These are phyloP conservation scores for Davidsoniella australis DNA, from an alignment of 2,329 filamentous ascomycete genomes.

Conservation along the genomic window DNA sequence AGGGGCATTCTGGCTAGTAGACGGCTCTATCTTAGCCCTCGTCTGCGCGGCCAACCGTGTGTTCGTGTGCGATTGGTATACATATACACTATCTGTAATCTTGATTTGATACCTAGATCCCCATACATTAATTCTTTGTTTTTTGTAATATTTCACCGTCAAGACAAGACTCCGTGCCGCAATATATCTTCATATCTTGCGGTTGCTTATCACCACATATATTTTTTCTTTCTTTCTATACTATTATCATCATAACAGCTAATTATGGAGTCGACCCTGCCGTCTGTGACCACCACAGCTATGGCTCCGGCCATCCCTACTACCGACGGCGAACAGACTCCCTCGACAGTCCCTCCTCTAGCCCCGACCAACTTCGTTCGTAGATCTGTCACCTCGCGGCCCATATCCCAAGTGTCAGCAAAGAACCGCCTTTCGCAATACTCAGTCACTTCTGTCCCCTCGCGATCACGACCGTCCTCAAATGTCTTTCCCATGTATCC, in stretches of 20 bases:
- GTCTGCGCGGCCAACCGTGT: too few relatives aligned
- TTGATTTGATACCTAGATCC: too few relatives aligned
- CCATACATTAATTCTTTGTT: too few relatives aligned
- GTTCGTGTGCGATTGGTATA: too few relatives aligned
- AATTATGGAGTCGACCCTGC: too few relatives aligned
- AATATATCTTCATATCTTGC: neutral
- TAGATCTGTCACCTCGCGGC: conserved; percentile 43
- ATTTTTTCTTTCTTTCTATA: neutral
- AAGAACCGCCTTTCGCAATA: conserved; percentile 74
- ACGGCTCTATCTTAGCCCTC: too few relatives aligned
- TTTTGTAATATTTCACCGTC: too few relatives aligned
- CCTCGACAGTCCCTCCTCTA: conserved; percentile 37
- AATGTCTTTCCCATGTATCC: conserved; percentile 68
- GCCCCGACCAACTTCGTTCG: conserved; percentile 40
- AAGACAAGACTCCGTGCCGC: too few relatives aligned
- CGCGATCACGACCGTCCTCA: conserved; percentile 64
- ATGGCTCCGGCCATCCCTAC: conserved; percentile 33
- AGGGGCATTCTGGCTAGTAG: too few relatives aligned
- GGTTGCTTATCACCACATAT: too few relatives aligned
- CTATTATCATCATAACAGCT: neutral
- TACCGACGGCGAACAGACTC: conserved; percentile 30
- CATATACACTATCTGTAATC: too few relatives aligned
- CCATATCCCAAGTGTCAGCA: conserved; percentile 53
- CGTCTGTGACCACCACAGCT: conserved; percentile 18
- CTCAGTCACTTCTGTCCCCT: conserved; percentile 51